phyloP scores from a whole-genome alignment of 495 filamentous ascomycete genomes.

The Penicillium daleae region DNA sequence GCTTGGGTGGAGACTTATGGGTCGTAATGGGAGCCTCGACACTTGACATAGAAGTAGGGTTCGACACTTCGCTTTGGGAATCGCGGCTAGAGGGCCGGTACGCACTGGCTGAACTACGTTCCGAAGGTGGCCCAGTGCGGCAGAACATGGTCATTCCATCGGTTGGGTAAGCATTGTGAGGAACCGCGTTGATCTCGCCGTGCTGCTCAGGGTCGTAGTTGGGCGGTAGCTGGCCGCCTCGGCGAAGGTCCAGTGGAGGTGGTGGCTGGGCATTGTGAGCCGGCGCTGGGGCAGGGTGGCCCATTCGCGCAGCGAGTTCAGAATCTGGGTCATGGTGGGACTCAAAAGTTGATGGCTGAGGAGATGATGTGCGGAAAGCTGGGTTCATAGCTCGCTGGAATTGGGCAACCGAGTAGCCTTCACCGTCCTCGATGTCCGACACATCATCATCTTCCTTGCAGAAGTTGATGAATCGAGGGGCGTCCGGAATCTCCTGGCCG shows the following conservation, averaged over 20 bases:
- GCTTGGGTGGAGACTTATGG: conserved; percentile 70
- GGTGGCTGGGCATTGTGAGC: conserved; percentile 41
- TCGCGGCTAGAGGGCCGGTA: conserved; percentile 85
- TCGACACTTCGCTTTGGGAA: conserved; percentile 88
- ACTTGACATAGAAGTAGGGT: conserved; percentile 89
- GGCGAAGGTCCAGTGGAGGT: conserved; percentile 53
- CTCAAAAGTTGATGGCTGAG: conserved; percentile 81
- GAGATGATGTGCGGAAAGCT: conserved; percentile 90
- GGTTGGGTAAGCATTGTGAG: conserved; percentile 91
- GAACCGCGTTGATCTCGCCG: conserved; percentile 68
- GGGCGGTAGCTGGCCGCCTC: conserved; percentile 51
- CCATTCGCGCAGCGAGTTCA: conserved; percentile 65
- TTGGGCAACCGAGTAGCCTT: conserved; percentile 89
- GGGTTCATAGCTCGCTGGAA: conserved; percentile 96
- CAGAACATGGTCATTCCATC: conserved; percentile 99
- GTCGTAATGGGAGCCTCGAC: conserved; percentile 60
- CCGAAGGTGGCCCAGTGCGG: conserved; percentile 81
- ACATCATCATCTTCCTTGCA: conserved; percentile 87
- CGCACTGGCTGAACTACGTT: conserved; percentile 77
- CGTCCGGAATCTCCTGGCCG: conserved; percentile 95
- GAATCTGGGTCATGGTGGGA: conserved; percentile 85
- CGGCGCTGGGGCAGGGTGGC: conserved; percentile 47
- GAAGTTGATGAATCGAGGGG: conserved; percentile 98
- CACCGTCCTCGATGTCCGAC: conserved; percentile 83
- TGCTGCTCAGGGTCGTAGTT: conserved; percentile 61